Conservation (phyloP, 2,329 filamentous ascomycete genomes). For the Exophiala lecanii-corni region DNA sequence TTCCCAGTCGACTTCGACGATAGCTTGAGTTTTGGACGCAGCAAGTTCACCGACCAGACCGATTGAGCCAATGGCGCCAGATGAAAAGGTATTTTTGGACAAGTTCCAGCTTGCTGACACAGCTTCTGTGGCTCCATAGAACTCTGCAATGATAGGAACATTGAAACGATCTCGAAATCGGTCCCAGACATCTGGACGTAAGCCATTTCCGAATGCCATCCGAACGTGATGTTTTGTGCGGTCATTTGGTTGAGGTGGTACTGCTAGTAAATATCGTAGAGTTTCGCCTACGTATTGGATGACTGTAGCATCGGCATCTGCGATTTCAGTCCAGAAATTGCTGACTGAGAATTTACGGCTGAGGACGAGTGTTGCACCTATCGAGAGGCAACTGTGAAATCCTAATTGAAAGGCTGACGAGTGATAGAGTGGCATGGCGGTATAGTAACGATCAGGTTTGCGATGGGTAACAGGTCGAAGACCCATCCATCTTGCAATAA, state of each 20-base stretch:
- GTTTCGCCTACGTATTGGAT: slow-evolving; percentile 78
- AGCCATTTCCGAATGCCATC: slow-evolving; percentile 75
- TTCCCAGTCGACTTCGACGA: slow-evolving; percentile 68
- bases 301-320: slow-evolving; percentile 62
- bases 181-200: slow-evolving; percentile 82
- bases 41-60: slow-evolving; percentile 59
- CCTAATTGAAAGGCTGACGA: slow-evolving; percentile 70
- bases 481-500: slow-evolving; percentile 53
- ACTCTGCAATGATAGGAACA: slow-evolving; percentile 68
- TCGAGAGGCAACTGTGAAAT: slow-evolving; percentile 56
- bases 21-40: slow-evolving; percentile 47
- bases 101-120: slow-evolving; percentile 67
- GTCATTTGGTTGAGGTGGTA: slow-evolving; percentile 64
- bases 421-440: slow-evolving; percentile 86
- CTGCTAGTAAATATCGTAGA: slow-evolving; percentile 66
- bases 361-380: slow-evolving; percentile 63
- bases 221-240: slow-evolving; percentile 64
- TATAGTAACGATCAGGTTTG: slow-evolving; percentile 67
- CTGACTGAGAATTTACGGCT: slow-evolving; percentile 69
- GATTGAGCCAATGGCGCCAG: slow-evolving; percentile 73
- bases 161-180: slow-evolving; percentile 76
- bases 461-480: slow-evolving; percentile 38
- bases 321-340: slow-evolving; percentile 67
- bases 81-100: slow-evolving; percentile 65
- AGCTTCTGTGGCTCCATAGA: slow-evolving; percentile 76